Evolutionary conservation across 2,329 filamentous ascomycete species (phyloP), one percentile per base, ranked within the genome.

Genomic region (Epichloe festucae): DNA sequence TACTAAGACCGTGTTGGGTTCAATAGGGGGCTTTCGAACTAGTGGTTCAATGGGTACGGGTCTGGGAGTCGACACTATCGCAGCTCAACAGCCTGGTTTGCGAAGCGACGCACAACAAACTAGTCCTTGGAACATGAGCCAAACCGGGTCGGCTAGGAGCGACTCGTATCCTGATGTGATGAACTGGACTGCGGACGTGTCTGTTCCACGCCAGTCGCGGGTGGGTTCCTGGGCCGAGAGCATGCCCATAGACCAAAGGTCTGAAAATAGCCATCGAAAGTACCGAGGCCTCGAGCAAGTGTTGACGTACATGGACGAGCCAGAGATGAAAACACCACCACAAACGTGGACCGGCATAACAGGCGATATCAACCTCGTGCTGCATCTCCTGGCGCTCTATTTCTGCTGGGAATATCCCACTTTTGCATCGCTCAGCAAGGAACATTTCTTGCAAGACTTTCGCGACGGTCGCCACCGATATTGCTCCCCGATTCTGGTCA

Each of bases 341-440:
- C 65, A 60, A 3, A 71, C 70, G 0, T 87, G 83, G 84, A 85
- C 83, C 1, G 70, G 60, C 40, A 73, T 86, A 21, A 84, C 81
- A 2, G 60, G 64, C 3, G 81, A 87, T 56, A 59, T 70, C 12
- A 67, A 63, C 12, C 72, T 87, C 34, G 78, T 87, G 1, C 73
- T 81, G 54, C 81, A 83, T 58, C 70, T 87, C 10, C 66, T 87
- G 49, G 73, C 77, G 0, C 69, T 86, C 35, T 87, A 87, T 66
- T 87, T 87, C 57, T 85, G 82, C 68, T 88, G 84, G 78, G 79
- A 85, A 57, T 87, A 89, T 62, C 82, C 85, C 3, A 87, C 84
- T 12, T 87, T 87, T 65, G 79, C 83, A 3, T 79, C 85, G 2
- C 74, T 89, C 44, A 85, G 81, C 60, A 83, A 85, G 60, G 81